These are phyloP conservation scores for Calonectria leucothoes DNA, from an alignment of 2,329 filamentous ascomycete genomes.

Conservation along the genomic window DNA sequence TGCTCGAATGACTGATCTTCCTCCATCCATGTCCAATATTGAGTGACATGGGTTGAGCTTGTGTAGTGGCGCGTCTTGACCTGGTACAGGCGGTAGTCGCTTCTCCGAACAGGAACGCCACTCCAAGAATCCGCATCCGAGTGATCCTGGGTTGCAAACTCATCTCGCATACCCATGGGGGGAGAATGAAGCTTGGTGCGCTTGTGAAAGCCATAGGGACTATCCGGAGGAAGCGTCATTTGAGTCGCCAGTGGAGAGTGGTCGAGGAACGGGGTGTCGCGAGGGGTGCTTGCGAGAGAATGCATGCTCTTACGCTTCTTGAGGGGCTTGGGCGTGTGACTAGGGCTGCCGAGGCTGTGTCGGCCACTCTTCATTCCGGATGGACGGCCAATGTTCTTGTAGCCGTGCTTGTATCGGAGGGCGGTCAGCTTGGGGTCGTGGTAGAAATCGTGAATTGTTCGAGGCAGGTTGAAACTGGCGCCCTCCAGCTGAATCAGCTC, in stretches of 20 bases:
- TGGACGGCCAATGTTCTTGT: slow-evolving; percentile 68
- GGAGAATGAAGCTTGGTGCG: slow-evolving; percentile 39
- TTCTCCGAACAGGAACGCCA: slow-evolving; percentile 54
- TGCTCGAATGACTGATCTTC: slow-evolving; percentile 60
- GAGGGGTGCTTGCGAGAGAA: slow-evolving; percentile 42
- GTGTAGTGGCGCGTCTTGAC: slow-evolving; percentile 62
- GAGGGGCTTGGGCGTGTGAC: slow-evolving; percentile 37
- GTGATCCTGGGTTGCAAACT: slow-evolving; percentile 58
- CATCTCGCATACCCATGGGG: slow-evolving; percentile 41
- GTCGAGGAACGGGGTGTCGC: slow-evolving; percentile 41
- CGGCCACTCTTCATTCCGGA: slow-evolving; percentile 56
- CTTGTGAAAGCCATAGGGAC: slow-evolving; percentile 38
- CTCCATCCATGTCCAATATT: slow-evolving; percentile 66
- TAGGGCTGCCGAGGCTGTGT: slow-evolving; percentile 37
- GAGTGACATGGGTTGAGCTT: slow-evolving; percentile 60
- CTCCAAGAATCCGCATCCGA: slow-evolving; percentile 65
- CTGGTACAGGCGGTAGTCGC: slow-evolving; percentile 65
- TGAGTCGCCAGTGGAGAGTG: slow-evolving; percentile 42
- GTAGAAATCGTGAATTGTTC: slow-evolving; percentile 65
- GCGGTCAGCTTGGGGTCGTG: slow-evolving; percentile 64
- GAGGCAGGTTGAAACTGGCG: slow-evolving; percentile 61
- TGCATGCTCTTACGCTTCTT: slow-evolving; percentile 51
- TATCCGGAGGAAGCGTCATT: slow-evolving; percentile 15
- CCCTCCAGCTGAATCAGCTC: slow-evolving; percentile 59
- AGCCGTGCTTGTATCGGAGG: slow-evolving; percentile 64